A percentile compares a stretch with the other conserved stretches of the same genome.
Evolutionary conservation across 2,329 filamentous ascomycete species (phyloP).

Genomic region (Pyrenophora tritici-repentis): DNA sequence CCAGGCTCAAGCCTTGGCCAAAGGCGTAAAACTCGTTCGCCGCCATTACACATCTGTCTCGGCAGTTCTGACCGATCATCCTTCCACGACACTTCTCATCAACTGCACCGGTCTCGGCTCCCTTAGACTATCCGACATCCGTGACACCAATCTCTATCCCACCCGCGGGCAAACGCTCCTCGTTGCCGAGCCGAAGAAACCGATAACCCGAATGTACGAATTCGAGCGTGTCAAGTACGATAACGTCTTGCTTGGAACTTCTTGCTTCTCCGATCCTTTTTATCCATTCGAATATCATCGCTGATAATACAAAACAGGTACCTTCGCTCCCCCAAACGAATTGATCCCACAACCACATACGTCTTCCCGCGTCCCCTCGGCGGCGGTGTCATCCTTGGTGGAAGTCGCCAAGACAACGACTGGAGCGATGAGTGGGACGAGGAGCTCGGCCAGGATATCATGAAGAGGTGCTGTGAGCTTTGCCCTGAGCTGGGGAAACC

Average conservation of each 20-base stretch:
- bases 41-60: conserved; percentile 65
- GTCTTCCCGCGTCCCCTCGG: conserved; percentile 56
- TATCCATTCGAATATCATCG: background rate
- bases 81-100: conserved; percentile 71
- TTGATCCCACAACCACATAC: conserved; percentile 52
- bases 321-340: conserved; percentile 49
- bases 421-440: conserved; percentile 82
- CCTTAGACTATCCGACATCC: conserved; percentile 78
- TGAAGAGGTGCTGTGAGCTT: conserved; percentile 71
- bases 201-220: conserved; percentile 48
- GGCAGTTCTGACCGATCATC: conserved; percentile 67
- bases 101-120: conserved; percentile 86
- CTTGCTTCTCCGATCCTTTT: background rate
- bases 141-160: conserved; percentile 74
- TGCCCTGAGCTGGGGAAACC: conserved; percentile 70
- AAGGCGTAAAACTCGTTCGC: conserved; percentile 64
- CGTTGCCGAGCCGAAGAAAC: conserved; percentile 58
- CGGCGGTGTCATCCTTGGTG: conserved; percentile 85
- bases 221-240: conserved; percentile 18
- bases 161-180: conserved; percentile 80
- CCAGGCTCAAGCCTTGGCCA: conserved; percentile 69
- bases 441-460: conserved; percentile 78
- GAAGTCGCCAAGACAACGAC: conserved; percentile 77
- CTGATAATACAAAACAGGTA: conserved; percentile 21
- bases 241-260: background rate